A percentile compares a stretch with the other conserved stretches of the same genome.
Conservation (phyloP, 2,329 filamentous ascomycete species). For the Annulohypoxylon truncatum region DNA sequence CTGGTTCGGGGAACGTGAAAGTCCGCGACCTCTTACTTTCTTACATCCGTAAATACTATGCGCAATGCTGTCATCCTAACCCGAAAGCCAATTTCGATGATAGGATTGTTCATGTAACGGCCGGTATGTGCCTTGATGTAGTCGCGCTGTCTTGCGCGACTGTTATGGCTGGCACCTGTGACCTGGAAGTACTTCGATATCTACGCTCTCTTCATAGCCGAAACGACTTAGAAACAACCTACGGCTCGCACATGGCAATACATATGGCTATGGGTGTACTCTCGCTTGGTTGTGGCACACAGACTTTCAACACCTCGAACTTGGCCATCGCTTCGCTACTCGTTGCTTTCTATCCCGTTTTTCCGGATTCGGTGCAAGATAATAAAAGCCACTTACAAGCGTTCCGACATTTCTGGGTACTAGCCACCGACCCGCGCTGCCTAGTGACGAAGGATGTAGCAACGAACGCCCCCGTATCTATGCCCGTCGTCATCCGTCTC, state of each 20-base stretch:
- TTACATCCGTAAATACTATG: slow-evolving; percentile 88
- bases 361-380: slow-evolving; percentile 88
- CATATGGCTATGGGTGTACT: slow-evolving; percentile 92
- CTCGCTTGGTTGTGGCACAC: slow-evolving; percentile 91
- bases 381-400: slow-evolving; percentile 96
- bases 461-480: slow-evolving; percentile 80
- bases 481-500: slow-evolving; percentile 76
- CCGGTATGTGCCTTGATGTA: slow-evolving; percentile 91
- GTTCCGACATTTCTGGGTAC: slow-evolving; percentile 96
- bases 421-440: slow-evolving; percentile 90
- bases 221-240: slow-evolving; percentile 84
- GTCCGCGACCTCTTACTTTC: slow-evolving; percentile 85
- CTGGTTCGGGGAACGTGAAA: slow-evolving; percentile 74
- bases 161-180: slow-evolving; percentile 96
- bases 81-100: slow-evolving; percentile 75
- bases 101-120: slow-evolving; percentile 82
- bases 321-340: slow-evolving; percentile 87
- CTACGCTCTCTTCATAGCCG: slow-evolving; percentile 89
- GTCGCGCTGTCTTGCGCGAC: slow-evolving; percentile 84
- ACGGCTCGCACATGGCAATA: slow-evolving; percentile 91
- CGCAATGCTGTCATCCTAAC: slow-evolving; percentile 68
- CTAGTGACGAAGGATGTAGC: slow-evolving; percentile 88
- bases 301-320: slow-evolving; percentile 90
- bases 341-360: slow-evolving; percentile 93
- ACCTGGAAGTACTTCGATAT: slow-evolving; percentile 84